Evolutionary conservation across 2,329 filamentous ascomycete species (phyloP), one percentile per base, ranked within the genome.

Genomic region (Dactylellina haptotyla): DNA sequence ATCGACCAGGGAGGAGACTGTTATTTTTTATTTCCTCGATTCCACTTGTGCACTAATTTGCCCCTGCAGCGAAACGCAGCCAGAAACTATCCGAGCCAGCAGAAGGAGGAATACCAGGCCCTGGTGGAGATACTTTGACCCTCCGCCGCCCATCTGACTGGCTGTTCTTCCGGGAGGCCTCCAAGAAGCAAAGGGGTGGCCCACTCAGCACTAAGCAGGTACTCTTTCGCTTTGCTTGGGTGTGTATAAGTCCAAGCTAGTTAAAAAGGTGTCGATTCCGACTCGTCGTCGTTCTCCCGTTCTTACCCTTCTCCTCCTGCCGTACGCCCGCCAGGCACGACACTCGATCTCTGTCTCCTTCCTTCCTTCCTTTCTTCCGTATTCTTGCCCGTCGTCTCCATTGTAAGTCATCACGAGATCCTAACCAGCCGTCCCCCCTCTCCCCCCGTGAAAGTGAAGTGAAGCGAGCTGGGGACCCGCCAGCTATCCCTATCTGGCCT

Each of bases 31-130:
- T n/a, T n/a, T n/a, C n/a, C n/a, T n/a, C n/a, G n/a, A 41, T 41
- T 16, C 14, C 12, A 25, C 32, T 59, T 48, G 25, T 25, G 32
- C 46, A 59, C 57, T 50, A 71, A 71, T 71, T 72, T 72, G 62
- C 67, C 67, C 67, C 67, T 72, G 67, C 67, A 72, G 63, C 63
- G 25, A 59, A 41, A n/a, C 23, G 57, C 41, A n/a, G n/a, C n/a
- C n/a, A n/a, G n/a, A n/a, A 45, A 34, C 6, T 34, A 34, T 34
- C 32, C 32, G 32, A 34, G 32, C 14, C n/a, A 34, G 6, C 6
- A 34, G 32, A 18, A 46, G 41, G 18, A 10, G 23, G 18, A n/a
- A 66, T 66, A 66, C 43, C 53, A 53, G 20, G 23, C 16, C n/a
- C n/a, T n/a, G n/a, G 34, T 59, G 53, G 53, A 20, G 53, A 51